phyloP scores from a whole-genome alignment of 2,329 filamentous ascomycete genomes.

The Allantophomopsis lycopodina region DNA sequence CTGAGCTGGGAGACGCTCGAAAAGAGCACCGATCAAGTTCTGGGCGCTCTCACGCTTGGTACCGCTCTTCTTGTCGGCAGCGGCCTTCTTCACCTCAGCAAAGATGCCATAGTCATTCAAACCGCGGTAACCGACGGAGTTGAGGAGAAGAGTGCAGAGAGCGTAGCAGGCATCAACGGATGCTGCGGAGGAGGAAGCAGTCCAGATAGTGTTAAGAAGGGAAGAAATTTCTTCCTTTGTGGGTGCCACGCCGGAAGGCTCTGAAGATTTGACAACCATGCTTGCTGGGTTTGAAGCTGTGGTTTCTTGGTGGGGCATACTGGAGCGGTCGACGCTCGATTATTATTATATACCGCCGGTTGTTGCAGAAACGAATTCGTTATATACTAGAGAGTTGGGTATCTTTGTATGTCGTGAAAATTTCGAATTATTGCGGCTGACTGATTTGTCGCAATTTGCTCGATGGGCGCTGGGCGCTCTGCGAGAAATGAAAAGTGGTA shows the following conservation, averaged over 20 bases:
- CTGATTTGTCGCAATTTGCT: no score
- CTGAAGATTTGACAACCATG: constrained; percentile 30
- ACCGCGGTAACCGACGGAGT: constrained; percentile 50
- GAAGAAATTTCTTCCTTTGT: constrained; percentile 51
- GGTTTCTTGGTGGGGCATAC: constrained; percentile 31
- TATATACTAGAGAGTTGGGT: no score
- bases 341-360: constrained; percentile 2
- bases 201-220: constrained; percentile 53
- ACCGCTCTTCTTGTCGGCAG: constrained; percentile 86
- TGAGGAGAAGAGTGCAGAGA: constrained; percentile 47
- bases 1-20: constrained; percentile 73
- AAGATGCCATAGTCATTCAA: constrained; percentile 48
- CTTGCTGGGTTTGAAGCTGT: constrained; percentile 25
- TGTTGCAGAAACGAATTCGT: not conserved
- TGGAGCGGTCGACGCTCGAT: constrained; percentile 14
- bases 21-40: constrained; percentile 85
- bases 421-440: no score
- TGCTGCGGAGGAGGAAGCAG: constrained; percentile 35
- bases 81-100: constrained; percentile 59
- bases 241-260: constrained; percentile 30
- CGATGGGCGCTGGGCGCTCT: no score
- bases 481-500: constrained; percentile 4
- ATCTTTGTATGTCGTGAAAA: no score
- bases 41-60: constrained; percentile 79
- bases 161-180: constrained; percentile 51